A percentile compares a stretch with the other conserved stretches of the same genome.
Conservation (phyloP, 495 filamentous ascomycete species). For the Neurospora tetraspora region DNA sequence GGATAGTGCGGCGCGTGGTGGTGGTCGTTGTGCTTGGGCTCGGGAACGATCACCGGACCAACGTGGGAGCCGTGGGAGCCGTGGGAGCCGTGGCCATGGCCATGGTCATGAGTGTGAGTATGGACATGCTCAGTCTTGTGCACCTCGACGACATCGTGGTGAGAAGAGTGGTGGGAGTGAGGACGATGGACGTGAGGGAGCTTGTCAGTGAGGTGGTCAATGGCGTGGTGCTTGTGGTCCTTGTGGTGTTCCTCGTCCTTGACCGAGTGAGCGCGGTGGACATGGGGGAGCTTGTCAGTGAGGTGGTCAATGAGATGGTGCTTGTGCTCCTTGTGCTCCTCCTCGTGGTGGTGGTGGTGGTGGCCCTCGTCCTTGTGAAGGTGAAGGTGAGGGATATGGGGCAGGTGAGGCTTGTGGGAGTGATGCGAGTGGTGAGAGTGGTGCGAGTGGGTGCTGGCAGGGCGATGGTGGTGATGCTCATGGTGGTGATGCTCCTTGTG, state of each 20-base stretch:
- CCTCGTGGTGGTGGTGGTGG: constrained; percentile 33
- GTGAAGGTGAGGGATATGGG: neutral
- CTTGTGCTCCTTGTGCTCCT: constrained; percentile 24
- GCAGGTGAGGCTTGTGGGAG: constrained; percentile 35
- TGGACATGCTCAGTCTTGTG: neutral
- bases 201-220: neutral
- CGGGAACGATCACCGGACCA: neutral
- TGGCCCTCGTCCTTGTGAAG: constrained; percentile 32
- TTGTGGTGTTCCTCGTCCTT: constrained; percentile 37
- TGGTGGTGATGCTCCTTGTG: constrained; percentile 25
- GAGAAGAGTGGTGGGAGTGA: constrained; percentile 21
- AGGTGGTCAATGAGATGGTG: neutral
- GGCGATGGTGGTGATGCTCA: constrained; percentile 40
- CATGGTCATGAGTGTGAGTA: neutral
- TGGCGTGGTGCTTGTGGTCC: constrained; percentile 16
- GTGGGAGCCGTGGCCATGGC: neutral
- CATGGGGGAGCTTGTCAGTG: neutral
- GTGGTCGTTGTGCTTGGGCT: neutral
- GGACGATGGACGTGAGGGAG: neutral
- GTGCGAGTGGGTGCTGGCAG: constrained; percentile 40
- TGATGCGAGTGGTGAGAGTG: constrained; percentile 15
- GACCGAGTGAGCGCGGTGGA: neutral
- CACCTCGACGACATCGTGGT: constrained; percentile 33
- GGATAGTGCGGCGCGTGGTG: neutral
- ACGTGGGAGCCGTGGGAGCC: constrained; percentile 4